Evolutionary conservation across 306 rosid species (phyloP), one percentile per base, ranked within the genome.

Genomic region (Castanopsis chinensis): DNA sequence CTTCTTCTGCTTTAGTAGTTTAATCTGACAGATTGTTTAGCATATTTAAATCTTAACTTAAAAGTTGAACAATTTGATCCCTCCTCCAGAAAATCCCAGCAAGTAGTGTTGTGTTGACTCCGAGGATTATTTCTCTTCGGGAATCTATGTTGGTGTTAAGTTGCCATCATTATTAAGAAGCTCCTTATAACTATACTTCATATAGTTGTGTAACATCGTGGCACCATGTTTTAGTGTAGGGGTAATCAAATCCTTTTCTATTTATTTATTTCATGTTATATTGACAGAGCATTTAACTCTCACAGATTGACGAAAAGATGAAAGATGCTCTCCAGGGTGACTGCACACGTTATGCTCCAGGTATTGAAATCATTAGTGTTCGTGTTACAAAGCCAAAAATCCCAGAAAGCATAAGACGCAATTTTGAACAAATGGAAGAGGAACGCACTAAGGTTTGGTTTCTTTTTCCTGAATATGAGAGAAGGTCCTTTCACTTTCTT

Each of bases 231-330:
- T 60, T 67, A 59, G 17, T 11, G 25, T 59, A 63, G 64, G 73
- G 67, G 68, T 72, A 35, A 37, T 19, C 11, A 43, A 37, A 53
- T 57, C 45, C 5, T 49, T 23, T 18, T 20, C 2, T 33, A 27
- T 5, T 25, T 20, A 9, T 52, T 2, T 9, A 9, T 23, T 64
- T 60, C 10, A 53, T 43, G 45, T 81, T 69, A 25, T 65, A 19
- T n/a, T 80, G 54, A 81, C 78, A 35, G 63, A 17, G 32, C 23
- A 60, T 54, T 5, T 57, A 74, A 57, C 56, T 53, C 70, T 82
- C 82, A 84, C 87, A 95, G 99, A 95, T 95, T 83, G 99, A 93
- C 80, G 99, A 95, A 79, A 89, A 80, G 85, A 95, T 95, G 99
- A 92, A 92, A 88, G 98, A 93, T 41, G 94, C 98, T 53, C 98